Evolutionary conservation across 352 stramenopile species (phyloP).

Genomic region (Phytophthora hibernalis): DNA sequence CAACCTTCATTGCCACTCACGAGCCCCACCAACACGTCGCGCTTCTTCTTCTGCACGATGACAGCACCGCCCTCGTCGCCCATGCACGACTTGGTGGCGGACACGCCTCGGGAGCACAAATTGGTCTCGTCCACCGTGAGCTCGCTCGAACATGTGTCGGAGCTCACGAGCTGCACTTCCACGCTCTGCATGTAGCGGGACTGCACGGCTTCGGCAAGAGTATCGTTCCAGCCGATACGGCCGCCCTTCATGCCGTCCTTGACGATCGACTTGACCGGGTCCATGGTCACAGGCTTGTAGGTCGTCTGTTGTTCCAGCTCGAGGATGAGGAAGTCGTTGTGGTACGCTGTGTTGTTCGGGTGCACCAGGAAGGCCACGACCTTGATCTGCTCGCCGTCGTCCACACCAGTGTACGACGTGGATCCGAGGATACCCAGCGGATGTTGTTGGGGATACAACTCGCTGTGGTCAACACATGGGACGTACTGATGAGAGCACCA

Average conservation of each 20-base stretch:
- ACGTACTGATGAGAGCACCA: constrained; percentile 53
- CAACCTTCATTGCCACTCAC: constrained; percentile 65
- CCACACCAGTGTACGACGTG: constrained; percentile 44
- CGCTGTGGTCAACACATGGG: constrained; percentile 45
- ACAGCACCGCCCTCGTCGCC: constrained; percentile 66
- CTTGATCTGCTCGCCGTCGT: constrained; percentile 55
- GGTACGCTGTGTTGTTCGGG: constrained; percentile 40
- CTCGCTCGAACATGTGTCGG: constrained; percentile 43
- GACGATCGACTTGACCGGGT: constrained; percentile 38
- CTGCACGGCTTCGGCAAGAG: constrained; percentile 39
- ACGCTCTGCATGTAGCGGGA: constrained; percentile 51
- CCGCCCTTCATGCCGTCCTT: constrained; percentile 37
- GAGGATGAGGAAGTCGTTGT: constrained; percentile 67
- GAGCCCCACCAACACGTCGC: constrained; percentile 53
- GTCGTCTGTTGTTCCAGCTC: constrained; percentile 43
- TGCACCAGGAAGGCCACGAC: constrained; percentile 52
- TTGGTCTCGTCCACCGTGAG: constrained; percentile 47
- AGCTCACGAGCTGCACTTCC: constrained; percentile 52
- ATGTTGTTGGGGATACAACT: constrained; percentile 56
- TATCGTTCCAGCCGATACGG: constrained; percentile 55
- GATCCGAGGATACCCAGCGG: constrained; percentile 62
- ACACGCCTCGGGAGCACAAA: constrained; percentile 59
- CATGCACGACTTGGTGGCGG: constrained; percentile 57
- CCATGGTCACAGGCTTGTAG: constrained; percentile 44
- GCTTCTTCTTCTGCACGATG: constrained; percentile 34